Evolutionary conservation across 345 rosid genomes (phyloP).

Genomic region (Aethionema arabicum): DNA sequence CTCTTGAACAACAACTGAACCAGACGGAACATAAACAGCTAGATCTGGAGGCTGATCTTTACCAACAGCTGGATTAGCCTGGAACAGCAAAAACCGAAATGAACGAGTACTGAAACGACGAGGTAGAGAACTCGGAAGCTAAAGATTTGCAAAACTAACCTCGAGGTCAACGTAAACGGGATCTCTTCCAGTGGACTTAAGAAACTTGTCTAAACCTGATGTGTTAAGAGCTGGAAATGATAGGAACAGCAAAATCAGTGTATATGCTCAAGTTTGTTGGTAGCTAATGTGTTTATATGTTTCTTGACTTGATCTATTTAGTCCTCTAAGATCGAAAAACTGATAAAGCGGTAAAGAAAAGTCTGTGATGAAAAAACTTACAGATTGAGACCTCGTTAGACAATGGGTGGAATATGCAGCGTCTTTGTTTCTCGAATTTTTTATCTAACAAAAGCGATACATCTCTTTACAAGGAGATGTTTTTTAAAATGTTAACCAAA

Average conservation of each 20-base stretch:
- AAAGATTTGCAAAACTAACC: constrained; percentile 43
- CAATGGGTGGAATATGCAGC: constrained; percentile 86
- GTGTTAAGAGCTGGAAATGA: constrained; percentile 57
- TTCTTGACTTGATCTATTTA: neutral
- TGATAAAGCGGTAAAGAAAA: neutral
- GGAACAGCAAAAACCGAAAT: constrained; percentile 24
- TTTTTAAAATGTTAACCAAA: neutral
- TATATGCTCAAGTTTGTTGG: neutral
- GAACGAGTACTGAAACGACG: constrained; percentile 7
- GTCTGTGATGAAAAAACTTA: constrained; percentile 38
- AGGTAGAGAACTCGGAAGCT: neutral
- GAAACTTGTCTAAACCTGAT: constrained; percentile 69
- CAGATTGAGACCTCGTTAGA: constrained; percentile 78
- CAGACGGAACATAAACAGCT: constrained; percentile 69
- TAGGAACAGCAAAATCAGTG: constrained; percentile 3
- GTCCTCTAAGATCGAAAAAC: neutral
- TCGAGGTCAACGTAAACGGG: constrained; percentile 70
- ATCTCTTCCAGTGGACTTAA: constrained; percentile 64
- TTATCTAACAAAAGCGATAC: constrained; percentile 78
- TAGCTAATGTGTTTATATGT: neutral
- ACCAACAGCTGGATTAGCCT: constrained; percentile 82
- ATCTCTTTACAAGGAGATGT: constrained; percentile 45
- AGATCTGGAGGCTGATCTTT: constrained; percentile 96
- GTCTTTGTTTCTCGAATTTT: constrained; percentile 57
- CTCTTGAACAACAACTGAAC: constrained; percentile 53